Percentiles rank a stretch among this genome's conserved stretches.
These are phyloP conservation scores for Zychaea mexicana DNA, from an alignment of 371 early-diverging fungal species.

Conservation along the genomic window DNA sequence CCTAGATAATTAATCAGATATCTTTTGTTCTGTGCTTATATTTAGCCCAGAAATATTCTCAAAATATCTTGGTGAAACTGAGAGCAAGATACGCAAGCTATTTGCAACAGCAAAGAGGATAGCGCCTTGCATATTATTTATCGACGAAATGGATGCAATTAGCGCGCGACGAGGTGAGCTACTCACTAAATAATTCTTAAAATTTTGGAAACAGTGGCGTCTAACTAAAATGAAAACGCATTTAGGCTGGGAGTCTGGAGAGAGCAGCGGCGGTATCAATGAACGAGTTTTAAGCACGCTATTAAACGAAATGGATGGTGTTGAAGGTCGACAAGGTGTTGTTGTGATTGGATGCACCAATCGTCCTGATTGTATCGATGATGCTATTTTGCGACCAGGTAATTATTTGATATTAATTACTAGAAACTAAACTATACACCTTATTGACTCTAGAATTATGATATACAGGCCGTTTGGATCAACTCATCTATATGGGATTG, in stretches of 20 bases:
- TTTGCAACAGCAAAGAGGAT: constrained; percentile 84
- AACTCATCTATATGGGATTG: constrained; percentile 65
- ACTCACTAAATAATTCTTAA: neutral
- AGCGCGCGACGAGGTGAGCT: constrained; percentile 73
- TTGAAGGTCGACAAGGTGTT: constrained; percentile 71
- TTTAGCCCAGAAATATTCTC: constrained; percentile 79
- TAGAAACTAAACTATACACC: neutral
- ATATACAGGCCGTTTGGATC: constrained; percentile 72
- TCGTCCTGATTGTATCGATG: constrained; percentile 79
- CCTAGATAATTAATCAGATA: too few species aligned
- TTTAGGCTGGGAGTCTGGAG: constrained; percentile 50
- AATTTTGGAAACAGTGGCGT: neutral
- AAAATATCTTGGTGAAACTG: constrained; percentile 93
- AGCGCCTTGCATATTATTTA: constrained; percentile 87
- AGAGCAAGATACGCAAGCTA: constrained; percentile 75
- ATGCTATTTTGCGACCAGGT: constrained; percentile 88
- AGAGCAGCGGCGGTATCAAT: constrained; percentile 70
- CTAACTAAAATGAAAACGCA: neutral
- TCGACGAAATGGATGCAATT: constrained; percentile 91
- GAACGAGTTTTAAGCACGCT: constrained; percentile 78
- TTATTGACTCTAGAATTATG: neutral
- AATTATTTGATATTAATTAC: neutral
- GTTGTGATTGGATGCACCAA: constrained; percentile 85
- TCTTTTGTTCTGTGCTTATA: neutral
- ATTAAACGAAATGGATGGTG: constrained; percentile 84